Base-by-base conservation (phyloP, 2,329 filamentous ascomycete genomes). In the Colletotrichum caudatum region DNA sequence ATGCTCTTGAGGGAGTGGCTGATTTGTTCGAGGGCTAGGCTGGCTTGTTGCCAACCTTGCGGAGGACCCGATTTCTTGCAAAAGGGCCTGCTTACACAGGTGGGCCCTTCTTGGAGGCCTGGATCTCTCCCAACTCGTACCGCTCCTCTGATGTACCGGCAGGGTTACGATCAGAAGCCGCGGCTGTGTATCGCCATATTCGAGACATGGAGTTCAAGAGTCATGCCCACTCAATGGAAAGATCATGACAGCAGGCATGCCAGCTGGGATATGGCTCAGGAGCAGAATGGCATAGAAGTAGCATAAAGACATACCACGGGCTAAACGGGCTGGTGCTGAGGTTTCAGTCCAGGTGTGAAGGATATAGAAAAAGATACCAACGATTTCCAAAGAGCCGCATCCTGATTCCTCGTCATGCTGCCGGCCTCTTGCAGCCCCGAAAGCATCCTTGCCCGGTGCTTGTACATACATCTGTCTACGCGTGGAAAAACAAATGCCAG, bases 1-100 rank as follows among this genome's bases (percentile, higher is more conserved):
- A 89, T 73, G 84, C 79, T 12, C 77, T 90, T 60, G 87, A 90
- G 62, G 87, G 87, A 0, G 84, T 90, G 20, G 86, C 88, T 7
- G 84, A 84, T 53, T 79, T 90, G 59, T 90, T 85, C 72, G 82
- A 83, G 48, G 78, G 76, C 56, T 81, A 76, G 68, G n/a, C 18
- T 41, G 39, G 18, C 16, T n/a, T 33, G 35, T 37, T 53, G 11
- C 37, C 2, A 62, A n/a, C 33, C 60, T 53, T 7, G 18, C 60
- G 14, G 33, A 53, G n/a, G 33, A 41, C 23, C 14, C n/a, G 23
- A 18, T 39, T 2, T 16, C 46, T 39, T 51, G 16, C 26, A 18
- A 37, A 39, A 12, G 54, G 7, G 6, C 35, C n/a, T 16, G 12
- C n/a, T 33, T 26, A 26, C 35, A 23, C 8, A 41, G 56, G 56